Base-by-base conservation (phyloP, 441 rosid species). In the Rhodomyrtus psidioides region DNA sequence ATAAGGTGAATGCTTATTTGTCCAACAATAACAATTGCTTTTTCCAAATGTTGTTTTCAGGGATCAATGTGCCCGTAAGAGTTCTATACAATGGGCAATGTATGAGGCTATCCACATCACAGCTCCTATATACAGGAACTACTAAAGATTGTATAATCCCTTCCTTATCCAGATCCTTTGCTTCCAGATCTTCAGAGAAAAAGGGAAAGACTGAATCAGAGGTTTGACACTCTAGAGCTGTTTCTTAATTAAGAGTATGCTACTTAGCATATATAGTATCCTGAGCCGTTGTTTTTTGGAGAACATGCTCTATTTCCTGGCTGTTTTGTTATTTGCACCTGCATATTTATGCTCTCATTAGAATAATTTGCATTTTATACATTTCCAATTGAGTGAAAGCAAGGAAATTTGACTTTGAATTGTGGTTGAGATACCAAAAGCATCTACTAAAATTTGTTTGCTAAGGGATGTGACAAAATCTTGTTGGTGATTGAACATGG, bases 131-230 rank as follows among this genome's bases (percentile, higher is more conserved):
- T 55, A 62, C 55, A 86, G 90, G 88, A 81, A 87, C 83, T 59
- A 53, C 83, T 82, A 86, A 85, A 59, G 82, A 89, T 70, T 54
- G 84, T 75, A 53, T 21, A 14, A 86, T 88, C 81, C 87, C 88
- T 88, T 87, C 30, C 83, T 86, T 90, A 84, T 86, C 92, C 85
- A 91, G 97, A 91, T 88, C 95, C 70, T 94, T 94, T 89, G 94
- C 98, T 7, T 93, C 99, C 74, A 90, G 74, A 90, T 82, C 95
- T 85, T 92, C 98, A 55, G 92, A 90, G 88, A 83, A 90, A 88
- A 79, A 91, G 42, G 90, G 85, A 54, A 75, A 89, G 83, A 89
- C 88, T 24, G 86, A 83, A 46, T 92, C 95, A 83, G 92, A 95
- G 98, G 98, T 96, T 91, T 87, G 91, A 83, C 58, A 70, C 79